These are phyloP conservation scores for Myotisia sp. DNA, from an alignment of 2,329 filamentous ascomycete genomes.

Conservation along the genomic window DNA sequence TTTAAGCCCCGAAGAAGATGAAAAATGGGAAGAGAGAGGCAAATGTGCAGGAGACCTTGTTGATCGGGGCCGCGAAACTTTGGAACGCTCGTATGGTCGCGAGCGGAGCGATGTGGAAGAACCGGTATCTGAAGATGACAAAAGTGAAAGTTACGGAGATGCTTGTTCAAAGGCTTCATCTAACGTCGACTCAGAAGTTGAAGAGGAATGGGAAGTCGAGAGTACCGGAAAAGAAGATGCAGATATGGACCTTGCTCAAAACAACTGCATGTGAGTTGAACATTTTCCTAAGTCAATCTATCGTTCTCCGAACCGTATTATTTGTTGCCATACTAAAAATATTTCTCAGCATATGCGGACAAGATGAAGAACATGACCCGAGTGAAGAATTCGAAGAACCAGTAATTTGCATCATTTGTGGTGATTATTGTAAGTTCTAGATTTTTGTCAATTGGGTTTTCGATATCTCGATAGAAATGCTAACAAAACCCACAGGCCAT, in stretches of 20 bases:
- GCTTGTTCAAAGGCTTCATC: constrained; percentile 40
- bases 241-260: constrained; percentile 36
- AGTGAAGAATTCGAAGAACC: constrained; percentile 68
- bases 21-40: constrained; percentile 17
- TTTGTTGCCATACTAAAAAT: no score
- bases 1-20: neutral
- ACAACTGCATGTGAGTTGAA: constrained; percentile 51
- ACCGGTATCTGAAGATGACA: constrained; percentile 30
- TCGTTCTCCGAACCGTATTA: no score
- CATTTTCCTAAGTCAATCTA: no score
- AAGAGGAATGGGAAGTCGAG: constrained; percentile 36
- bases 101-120: constrained; percentile 28
- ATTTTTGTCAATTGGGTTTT: constrained; percentile 19
- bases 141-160: constrained; percentile 23
- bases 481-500: constrained; percentile 56
- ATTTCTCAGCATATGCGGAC: constrained; percentile 61
- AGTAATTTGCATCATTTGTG: constrained; percentile 62
- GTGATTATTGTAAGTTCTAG: constrained; percentile 59
- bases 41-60: constrained; percentile 15
- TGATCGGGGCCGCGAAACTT: constrained; percentile 17
- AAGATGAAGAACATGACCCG: constrained; percentile 70
- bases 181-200: constrained; percentile 38
- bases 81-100: constrained; percentile 25
- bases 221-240: constrained; percentile 34
- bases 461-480: constrained; percentile 20